These are phyloP conservation scores for Juglanconis sp. DNA, from an alignment of 2,329 filamentous ascomycete species.

Conservation along the genomic window DNA sequence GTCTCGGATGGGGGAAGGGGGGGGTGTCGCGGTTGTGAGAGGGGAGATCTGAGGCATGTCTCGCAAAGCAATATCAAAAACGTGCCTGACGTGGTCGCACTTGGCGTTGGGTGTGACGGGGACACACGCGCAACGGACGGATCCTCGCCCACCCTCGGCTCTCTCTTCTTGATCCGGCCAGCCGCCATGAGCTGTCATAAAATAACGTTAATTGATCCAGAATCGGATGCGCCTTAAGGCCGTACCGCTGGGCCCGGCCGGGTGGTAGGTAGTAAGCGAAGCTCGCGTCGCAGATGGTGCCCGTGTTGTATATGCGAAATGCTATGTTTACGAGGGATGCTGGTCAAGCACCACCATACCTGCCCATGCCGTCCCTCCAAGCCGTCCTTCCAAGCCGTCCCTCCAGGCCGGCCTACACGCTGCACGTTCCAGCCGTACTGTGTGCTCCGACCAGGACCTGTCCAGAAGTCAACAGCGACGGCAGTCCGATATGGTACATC, in stretches of 20 bases:
- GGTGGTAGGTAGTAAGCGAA: neutral
- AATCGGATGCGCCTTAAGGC: neutral
- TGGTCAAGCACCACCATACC: neutral
- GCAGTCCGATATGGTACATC: neutral
- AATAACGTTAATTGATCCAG: neutral
- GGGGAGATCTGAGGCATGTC: neutral
- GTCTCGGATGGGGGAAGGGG: neutral
- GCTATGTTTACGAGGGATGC: neutral
- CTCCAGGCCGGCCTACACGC: neutral
- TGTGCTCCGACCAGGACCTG: too few relatives aligned
- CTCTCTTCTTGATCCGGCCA: neutral
- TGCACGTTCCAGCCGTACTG: neutral
- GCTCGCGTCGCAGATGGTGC: neutral
- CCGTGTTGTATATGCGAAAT: neutral
- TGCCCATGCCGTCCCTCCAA: neutral
- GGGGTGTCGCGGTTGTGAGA: neutral
- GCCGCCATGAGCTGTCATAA: neutral
- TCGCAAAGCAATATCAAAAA: conserved; percentile 17
- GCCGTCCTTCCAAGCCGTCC: neutral
- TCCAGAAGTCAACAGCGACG: too few relatives aligned
- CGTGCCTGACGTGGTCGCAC: conserved; percentile 12
- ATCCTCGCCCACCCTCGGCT: neutral
- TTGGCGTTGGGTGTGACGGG: conserved; percentile 9
- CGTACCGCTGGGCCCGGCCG: neutral
- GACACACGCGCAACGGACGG: neutral